Percentiles rank a stretch among this genome's conserved stretches.
Evolutionary conservation across 2,329 filamentous ascomycete genomes (phyloP).

Genomic region (Cordyceps farinosa): DNA sequence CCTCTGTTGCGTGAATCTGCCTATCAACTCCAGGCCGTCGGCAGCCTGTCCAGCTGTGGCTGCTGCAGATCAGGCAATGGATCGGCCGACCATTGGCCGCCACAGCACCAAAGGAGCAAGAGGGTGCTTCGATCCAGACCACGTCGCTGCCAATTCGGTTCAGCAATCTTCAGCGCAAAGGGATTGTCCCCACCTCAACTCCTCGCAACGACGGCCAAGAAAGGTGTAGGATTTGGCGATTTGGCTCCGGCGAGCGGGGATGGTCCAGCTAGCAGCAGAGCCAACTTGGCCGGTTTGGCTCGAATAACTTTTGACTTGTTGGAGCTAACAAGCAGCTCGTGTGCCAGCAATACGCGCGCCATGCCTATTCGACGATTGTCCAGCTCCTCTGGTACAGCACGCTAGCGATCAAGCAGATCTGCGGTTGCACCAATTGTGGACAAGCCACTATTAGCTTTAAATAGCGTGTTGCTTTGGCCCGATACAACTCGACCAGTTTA

Average conservation of each 20-base stretch:
- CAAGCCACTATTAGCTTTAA: not conserved
- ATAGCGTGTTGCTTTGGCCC: not conserved
- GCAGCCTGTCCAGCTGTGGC: not conserved
- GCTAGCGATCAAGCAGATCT: slow-evolving; percentile 12
- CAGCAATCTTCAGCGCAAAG: not conserved
- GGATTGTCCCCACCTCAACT: slow-evolving; percentile 2
- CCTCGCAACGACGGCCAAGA: not conserved
- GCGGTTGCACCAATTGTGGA: slow-evolving; percentile 5
- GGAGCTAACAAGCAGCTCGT: not conserved
- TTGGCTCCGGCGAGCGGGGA: not conserved
- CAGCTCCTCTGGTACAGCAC: slow-evolving; percentile 2
- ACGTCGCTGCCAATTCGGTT: not conserved
- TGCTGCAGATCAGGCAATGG: not conserved
- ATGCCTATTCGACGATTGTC: not conserved
- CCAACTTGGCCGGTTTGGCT: not conserved
- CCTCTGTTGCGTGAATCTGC: too few relatives aligned
- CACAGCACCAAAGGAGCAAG: not conserved
- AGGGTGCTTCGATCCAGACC: not conserved
- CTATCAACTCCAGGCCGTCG: not conserved
- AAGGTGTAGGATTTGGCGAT: not conserved
- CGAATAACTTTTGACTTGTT: not conserved
- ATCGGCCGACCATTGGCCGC: not conserved
- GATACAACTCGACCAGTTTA: not conserved
- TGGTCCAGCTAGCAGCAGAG: not conserved
- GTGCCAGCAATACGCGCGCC: not conserved